Conservation (phyloP, 345 rosid species). For the sweet orange (Citrus sinensis) region DVS_A1.0 CM039161.1:3087001-3087500, state of each 20-base stretch:
- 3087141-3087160: slow-evolving; percentile 43
- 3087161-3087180: background rate
- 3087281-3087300: too few relatives aligned
- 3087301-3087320: slow-evolving; percentile 45
- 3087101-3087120: too few relatives aligned
- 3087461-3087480: too few relatives aligned
- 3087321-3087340: slow-evolving; percentile 61
- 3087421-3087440: slow-evolving; percentile 41
- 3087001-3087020: too few relatives aligned
- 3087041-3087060: too few relatives aligned
- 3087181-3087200: background rate
- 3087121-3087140: too few relatives aligned
- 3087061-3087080: too few relatives aligned
- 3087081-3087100: too few relatives aligned
- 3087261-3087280: too few relatives aligned
- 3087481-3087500: too few relatives aligned
- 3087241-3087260: background rate
- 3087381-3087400: background rate
- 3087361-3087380: slow-evolving; percentile 4
- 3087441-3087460: slow-evolving; percentile 29
- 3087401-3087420: background rate
- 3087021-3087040: too few relatives aligned
- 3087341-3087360: slow-evolving; percentile 59
- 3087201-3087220: background rate
- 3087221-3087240: background rate